Percentiles rank a stretch among this genome's conserved stretches.
Evolutionary conservation across 441 rosid species (phyloP).

Genomic region (Dalechampia spathulata): DNA sequence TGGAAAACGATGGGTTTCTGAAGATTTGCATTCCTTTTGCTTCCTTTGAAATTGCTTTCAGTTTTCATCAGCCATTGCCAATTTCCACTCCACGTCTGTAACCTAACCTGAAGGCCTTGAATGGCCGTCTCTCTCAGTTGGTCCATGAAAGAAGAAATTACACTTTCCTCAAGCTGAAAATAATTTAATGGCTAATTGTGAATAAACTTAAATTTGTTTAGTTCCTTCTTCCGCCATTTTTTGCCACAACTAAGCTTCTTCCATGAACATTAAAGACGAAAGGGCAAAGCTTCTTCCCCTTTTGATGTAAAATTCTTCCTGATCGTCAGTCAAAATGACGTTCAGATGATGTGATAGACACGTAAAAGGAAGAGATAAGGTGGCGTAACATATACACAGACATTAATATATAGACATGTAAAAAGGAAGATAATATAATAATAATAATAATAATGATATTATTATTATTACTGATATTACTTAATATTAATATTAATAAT

Average conservation of each 20-base stretch:
- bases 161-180: not conserved
- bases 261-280: no score
- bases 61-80: slow-evolving; percentile 1
- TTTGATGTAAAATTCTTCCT: no score
- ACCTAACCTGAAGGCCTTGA: slow-evolving; percentile 9
- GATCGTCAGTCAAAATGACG: no score
- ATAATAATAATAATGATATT: no score
- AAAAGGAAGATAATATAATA: no score
- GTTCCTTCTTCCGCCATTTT: not conserved
- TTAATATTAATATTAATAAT: no score
- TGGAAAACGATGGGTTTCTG: not conserved
- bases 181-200: not conserved
- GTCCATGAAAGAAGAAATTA: slow-evolving; percentile 11
- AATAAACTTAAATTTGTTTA: not conserved
- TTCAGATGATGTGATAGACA: no score
- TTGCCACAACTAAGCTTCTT: slow-evolving; percentile 15
- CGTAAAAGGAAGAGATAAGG: no score
- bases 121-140: slow-evolving; percentile 9
- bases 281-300: no score
- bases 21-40: not conserved
- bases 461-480: no score
- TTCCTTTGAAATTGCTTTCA: not conserved
- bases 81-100: not conserved
- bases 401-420: no score
- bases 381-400: no score